Evolutionary conservation across 2,329 filamentous ascomycete genomes (phyloP).

Genomic region (Plenodomus tracheiphilus): DNA sequence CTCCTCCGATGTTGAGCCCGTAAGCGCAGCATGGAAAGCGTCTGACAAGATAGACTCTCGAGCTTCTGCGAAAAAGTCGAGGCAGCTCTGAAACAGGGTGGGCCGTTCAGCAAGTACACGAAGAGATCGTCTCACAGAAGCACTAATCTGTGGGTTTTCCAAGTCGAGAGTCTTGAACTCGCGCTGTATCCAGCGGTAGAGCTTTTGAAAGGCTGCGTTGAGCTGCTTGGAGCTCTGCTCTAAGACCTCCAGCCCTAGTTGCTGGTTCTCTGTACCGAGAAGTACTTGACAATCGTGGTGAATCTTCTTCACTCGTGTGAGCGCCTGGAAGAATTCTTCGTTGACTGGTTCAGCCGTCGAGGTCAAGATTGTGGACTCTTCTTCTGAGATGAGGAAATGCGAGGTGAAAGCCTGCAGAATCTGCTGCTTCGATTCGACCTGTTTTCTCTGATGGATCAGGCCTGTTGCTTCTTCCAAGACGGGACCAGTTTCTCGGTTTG

Average conservation of each 20-base stretch:
- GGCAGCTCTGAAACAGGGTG: slow-evolving; percentile 86
- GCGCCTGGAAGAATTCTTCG: slow-evolving; percentile 77
- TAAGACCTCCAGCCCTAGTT: slow-evolving; percentile 85
- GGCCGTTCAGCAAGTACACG: slow-evolving; percentile 88
- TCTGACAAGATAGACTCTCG: slow-evolving; percentile 85
- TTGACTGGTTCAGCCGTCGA: slow-evolving; percentile 81
- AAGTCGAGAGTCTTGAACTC: slow-evolving; percentile 92
- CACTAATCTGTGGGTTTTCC: slow-evolving; percentile 90
- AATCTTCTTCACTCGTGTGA: slow-evolving; percentile 82
- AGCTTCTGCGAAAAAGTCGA: slow-evolving; percentile 91
- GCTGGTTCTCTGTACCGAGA: slow-evolving; percentile 87
- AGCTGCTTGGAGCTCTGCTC: slow-evolving; percentile 86
- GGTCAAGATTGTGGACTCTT: slow-evolving; percentile 75
- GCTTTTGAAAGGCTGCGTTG: slow-evolving; percentile 89
- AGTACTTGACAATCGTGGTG: slow-evolving; percentile 86
- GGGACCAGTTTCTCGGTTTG: slow-evolving; percentile 72
- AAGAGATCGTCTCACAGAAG: slow-evolving; percentile 79
- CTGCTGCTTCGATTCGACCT: slow-evolving; percentile 78
- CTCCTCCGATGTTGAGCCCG: slow-evolving; percentile 67
- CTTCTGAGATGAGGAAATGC: slow-evolving; percentile 83
- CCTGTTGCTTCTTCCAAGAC: slow-evolving; percentile 76
- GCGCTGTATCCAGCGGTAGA: slow-evolving; percentile 92
- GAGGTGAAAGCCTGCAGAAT: slow-evolving; percentile 75
- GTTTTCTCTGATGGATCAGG: slow-evolving; percentile 71
- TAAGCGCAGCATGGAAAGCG: slow-evolving; percentile 85